Percentiles rank a stretch among this genome's conserved stretches.
These are phyloP conservation scores for Colletotrichum somersetense DNA, from an alignment of 2,329 filamentous ascomycete species.

Conservation along the genomic window DNA sequence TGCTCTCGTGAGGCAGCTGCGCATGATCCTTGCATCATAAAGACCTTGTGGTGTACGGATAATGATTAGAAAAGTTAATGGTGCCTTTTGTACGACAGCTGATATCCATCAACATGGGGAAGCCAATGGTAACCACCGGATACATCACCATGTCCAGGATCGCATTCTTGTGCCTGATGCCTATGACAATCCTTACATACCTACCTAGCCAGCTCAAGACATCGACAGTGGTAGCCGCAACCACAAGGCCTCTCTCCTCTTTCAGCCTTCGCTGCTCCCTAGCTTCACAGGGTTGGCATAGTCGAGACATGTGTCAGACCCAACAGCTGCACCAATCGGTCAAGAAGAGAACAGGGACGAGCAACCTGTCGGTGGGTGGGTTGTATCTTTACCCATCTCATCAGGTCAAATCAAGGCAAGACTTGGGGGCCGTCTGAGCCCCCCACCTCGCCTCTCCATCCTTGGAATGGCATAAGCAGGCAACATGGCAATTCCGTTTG, in stretches of 20 bases:
- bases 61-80: neutral
- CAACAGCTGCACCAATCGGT: neutral
- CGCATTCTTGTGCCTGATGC: constrained; percentile 3
- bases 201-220: neutral
- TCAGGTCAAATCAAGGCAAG: neutral
- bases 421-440: neutral
- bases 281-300: neutral
- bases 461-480: neutral
- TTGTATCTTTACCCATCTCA: neutral
- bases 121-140: neutral
- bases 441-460: constrained; percentile 2
- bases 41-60: neutral
- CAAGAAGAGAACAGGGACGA: neutral
- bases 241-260: neutral
- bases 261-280: neutral
- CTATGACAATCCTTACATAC: neutral
- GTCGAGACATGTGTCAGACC: constrained; percentile 2
- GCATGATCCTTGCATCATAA: neutral
- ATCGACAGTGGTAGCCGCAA: neutral
- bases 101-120: too few relatives aligned
- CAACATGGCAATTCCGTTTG: constrained; percentile 30
- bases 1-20: neutral
- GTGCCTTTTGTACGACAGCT: neutral
- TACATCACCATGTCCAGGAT: neutral
- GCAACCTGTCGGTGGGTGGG: constrained; percentile 1